A percentile compares a stretch with the other conserved stretches of the same genome.
Evolutionary conservation across 140 eudicot species (phyloP).

Genomic region (Anethum foeniculum): DNA sequence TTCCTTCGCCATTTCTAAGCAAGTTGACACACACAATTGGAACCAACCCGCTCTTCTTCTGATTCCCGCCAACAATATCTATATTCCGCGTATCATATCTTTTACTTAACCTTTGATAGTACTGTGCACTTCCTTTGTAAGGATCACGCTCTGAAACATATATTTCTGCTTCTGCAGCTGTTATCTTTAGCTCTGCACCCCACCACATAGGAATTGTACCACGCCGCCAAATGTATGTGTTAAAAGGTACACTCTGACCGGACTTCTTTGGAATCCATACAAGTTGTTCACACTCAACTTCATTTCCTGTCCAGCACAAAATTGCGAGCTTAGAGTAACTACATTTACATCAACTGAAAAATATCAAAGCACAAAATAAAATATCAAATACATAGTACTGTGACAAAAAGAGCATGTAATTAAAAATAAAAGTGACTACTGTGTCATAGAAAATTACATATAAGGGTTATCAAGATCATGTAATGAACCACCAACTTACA

Average conservation of each 20-base stretch:
- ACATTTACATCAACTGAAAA: not conserved
- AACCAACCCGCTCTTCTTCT: conserved; percentile 38
- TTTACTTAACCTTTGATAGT: conserved; percentile 68
- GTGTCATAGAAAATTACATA: not conserved
- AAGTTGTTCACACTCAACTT: conserved; percentile 98
- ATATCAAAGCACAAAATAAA: not conserved
- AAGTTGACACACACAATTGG: conserved; percentile 82
- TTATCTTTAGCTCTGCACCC: conserved; percentile 94
- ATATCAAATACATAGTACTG: not conserved
- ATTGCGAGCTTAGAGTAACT: conserved; percentile 9
- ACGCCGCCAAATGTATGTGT: conserved; percentile 82
- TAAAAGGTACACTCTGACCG: conserved; percentile 84
- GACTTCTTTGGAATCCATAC: conserved; percentile 77
- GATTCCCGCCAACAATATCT: conserved; percentile 15
- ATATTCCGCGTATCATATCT: conserved; percentile 58
- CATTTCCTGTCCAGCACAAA: conserved; percentile 57
- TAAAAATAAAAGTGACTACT: not conserved
- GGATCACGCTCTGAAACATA: conserved; percentile 88
- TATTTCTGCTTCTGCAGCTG: conserved; percentile 98
- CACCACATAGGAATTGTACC: conserved; percentile 99
- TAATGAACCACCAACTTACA: no score
- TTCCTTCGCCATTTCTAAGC: conserved; percentile 78
- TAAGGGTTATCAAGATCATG: not conserved
- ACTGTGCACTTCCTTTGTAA: conserved; percentile 84
- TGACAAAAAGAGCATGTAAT: not conserved